phyloP scores from a whole-genome alignment of 441 rosid species.

The Erysimum pusillum region DNA sequence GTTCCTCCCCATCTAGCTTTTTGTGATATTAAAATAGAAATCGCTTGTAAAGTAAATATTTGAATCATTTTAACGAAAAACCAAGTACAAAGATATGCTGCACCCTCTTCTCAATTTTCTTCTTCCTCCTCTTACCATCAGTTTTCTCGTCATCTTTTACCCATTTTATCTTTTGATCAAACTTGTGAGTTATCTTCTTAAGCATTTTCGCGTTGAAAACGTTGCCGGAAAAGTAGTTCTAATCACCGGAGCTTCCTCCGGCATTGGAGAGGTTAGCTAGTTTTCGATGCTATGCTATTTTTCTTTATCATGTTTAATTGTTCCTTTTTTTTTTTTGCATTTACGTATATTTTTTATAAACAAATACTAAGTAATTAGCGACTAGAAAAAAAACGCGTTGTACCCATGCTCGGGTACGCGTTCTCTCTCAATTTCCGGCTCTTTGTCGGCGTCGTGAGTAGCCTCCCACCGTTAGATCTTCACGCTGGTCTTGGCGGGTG shows the following conservation, averaged over 20 bases:
- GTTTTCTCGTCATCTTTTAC: conserved; percentile 26
- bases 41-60: no score
- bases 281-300: not conserved
- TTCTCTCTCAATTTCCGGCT: no score
- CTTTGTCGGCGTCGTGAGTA: no score
- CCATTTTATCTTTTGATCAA: conserved; percentile 44
- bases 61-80: no score
- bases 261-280: conserved; percentile 53
- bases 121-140: conserved; percentile 46
- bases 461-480: no score
- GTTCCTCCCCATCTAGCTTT: no score
- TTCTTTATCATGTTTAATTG: not conserved
- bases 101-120: conserved; percentile 42
- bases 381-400: no score
- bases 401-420: no score
- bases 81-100: not conserved
- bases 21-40: no score
- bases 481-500: no score
- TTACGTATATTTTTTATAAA: not conserved
- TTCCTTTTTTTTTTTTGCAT: not conserved
- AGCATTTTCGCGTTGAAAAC: conserved; percentile 35
- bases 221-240: conserved; percentile 52
- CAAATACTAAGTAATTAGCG: not conserved
- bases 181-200: conserved; percentile 15
- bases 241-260: conserved; percentile 58